Percentiles rank a stretch among this genome's conserved stretches.
phyloP scores from a whole-genome alignment of 73 alveolate genomes.

The Urostyla sp. region DNA sequence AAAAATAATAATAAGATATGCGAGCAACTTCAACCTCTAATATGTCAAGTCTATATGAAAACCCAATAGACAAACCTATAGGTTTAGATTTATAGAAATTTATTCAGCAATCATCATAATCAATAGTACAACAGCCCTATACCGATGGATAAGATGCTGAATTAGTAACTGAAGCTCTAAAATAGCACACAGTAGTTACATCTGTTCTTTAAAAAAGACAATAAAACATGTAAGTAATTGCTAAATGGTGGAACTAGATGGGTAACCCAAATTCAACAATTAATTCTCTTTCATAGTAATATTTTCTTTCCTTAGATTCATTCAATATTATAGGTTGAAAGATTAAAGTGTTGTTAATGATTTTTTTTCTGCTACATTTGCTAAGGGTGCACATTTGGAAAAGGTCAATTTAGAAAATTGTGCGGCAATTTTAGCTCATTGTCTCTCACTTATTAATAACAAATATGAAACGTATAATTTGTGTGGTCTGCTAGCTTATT shows the following conservation, averaged over 20 bases:
- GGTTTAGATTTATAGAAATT: conserved; percentile 37
- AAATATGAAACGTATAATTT: conserved; percentile 31
- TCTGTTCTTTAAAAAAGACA: conserved; percentile 1
- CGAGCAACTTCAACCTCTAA: conserved; percentile 14
- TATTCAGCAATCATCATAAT: conserved; percentile 9
- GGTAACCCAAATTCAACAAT: conserved; percentile 47
- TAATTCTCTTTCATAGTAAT: conserved; percentile 30
- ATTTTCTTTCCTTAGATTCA: neutral
- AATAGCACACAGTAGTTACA: neutral
- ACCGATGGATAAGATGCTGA: conserved; percentile 44
- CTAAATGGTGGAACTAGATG: conserved; percentile 47
- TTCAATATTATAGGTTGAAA: conserved; percentile 36
- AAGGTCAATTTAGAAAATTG: conserved; percentile 23
- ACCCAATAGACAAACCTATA: conserved; percentile 50
- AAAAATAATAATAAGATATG: neutral
- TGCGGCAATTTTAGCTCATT: conserved; percentile 52
- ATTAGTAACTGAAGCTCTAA: conserved; percentile 34
- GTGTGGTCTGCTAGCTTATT: conserved; percentile 21
- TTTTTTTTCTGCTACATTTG: conserved; percentile 19
- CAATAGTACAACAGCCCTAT: conserved; percentile 13
- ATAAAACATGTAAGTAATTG: conserved; percentile 5
- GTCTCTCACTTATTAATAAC: conserved; percentile 16
- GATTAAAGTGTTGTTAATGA: conserved; percentile 39
- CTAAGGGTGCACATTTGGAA: neutral
- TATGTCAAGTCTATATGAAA: conserved; percentile 46